Percentiles rank a stretch among this genome's conserved stretches.
phyloP scores from a whole-genome alignment of 2,329 filamentous ascomycete species.

The Claviceps maximensis region DNA sequence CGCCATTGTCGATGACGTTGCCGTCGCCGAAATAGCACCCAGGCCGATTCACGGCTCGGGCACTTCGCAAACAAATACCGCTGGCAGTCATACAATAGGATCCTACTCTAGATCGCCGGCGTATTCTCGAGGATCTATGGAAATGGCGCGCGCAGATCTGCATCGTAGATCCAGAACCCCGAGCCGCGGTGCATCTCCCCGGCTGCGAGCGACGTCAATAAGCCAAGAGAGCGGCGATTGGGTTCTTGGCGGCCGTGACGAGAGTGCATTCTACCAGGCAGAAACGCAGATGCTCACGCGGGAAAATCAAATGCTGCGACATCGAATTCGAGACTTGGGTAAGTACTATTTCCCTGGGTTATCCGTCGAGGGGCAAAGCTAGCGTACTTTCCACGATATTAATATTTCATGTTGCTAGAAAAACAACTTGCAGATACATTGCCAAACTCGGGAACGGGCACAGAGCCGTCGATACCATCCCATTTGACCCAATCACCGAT shows the following conservation, averaged over 20 bases:
- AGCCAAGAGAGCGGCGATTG: constrained; percentile 48
- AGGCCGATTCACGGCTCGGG: constrained; percentile 26
- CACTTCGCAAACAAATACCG: constrained; percentile 20
- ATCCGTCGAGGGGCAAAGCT: not conserved
- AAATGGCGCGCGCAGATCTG: constrained; percentile 41
- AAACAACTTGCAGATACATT: constrained; percentile 35
- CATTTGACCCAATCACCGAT: constrained; percentile 34
- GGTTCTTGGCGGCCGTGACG: constrained; percentile 53
- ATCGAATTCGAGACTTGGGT: constrained; percentile 63
- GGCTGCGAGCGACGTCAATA: constrained; percentile 44
- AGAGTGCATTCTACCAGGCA: constrained; percentile 68
- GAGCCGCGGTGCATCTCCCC: constrained; percentile 43
- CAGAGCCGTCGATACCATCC: constrained; percentile 36
- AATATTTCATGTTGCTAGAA: constrained; percentile 22
- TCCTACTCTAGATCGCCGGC: constrained; percentile 39
- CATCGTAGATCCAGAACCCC: constrained; percentile 45
- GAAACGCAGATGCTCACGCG: constrained; percentile 66
- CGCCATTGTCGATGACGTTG: constrained; percentile 37
- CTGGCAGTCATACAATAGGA: constrained; percentile 15
- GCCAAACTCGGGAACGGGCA: constrained; percentile 18
- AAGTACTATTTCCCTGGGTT: constrained; percentile 11
- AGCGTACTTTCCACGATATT: not conserved
- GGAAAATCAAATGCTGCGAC: constrained; percentile 72
- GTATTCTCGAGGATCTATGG: constrained; percentile 42
- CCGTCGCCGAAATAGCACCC: constrained; percentile 28